Percentiles rank a stretch among this genome's conserved stretches.
These are phyloP conservation scores for Suillus tomentosus DNA, from an alignment of 768 basidiomycete genomes.

Conservation along the genomic window DNA sequence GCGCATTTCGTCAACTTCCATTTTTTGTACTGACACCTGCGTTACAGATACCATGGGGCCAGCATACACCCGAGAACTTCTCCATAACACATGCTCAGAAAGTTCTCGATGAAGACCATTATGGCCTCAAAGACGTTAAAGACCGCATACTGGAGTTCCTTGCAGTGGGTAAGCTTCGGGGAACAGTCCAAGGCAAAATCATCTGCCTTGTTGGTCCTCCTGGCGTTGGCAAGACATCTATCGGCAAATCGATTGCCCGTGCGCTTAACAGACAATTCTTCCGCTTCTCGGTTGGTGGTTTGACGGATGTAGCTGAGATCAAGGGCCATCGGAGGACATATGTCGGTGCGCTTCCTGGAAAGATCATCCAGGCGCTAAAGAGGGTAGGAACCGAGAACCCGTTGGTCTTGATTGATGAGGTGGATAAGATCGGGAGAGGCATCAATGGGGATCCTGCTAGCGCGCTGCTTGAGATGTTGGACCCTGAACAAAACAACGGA, in stretches of 20 bases:
- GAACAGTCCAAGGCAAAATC: constrained; percentile 96
- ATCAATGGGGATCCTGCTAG: constrained; percentile 92
- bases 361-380: constrained; percentile 93
- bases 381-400: constrained; percentile 94
- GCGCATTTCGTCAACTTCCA: constrained; percentile 14
- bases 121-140: constrained; percentile 90
- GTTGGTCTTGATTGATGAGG: constrained; percentile 91
- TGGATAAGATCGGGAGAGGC: constrained; percentile 93
- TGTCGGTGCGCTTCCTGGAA: constrained; percentile 90
- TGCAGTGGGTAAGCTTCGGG: constrained; percentile 91
- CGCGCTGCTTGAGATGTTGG: constrained; percentile 89
- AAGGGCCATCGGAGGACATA: constrained; percentile 99
- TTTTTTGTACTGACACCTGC: constrained; percentile 9
- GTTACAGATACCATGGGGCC: constrained; percentile 90
- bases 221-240: constrained; percentile 96
- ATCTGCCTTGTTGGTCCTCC: constrained; percentile 96
- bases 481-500: constrained; percentile 92
- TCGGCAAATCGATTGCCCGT: constrained; percentile 92
- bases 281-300: constrained; percentile 93
- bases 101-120: constrained; percentile 94
- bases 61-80: constrained; percentile 91
- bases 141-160: constrained; percentile 94
- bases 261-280: constrained; percentile 93
- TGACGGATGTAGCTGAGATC: constrained; percentile 98
- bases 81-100: constrained; percentile 78